These are phyloP conservation scores for Erigeron philadelphicus DNA, from an alignment of 140 eudicot genomes.

Conservation along the genomic window DNA sequence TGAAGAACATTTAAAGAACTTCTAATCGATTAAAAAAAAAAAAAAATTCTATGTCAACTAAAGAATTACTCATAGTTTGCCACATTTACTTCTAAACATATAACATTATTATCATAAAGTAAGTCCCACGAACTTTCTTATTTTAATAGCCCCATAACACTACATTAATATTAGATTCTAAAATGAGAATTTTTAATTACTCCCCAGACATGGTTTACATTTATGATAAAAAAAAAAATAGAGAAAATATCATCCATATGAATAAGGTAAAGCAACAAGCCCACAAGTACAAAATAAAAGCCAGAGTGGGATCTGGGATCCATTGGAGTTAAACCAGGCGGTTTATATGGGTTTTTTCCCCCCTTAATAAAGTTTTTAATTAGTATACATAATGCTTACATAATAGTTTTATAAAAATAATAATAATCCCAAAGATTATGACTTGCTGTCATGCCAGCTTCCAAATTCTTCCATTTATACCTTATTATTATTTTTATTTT, in stretches of 20 bases:
- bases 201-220: neutral
- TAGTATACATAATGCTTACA: conserved; percentile 2
- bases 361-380: neutral
- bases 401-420: conserved; percentile 3
- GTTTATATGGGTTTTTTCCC: conserved; percentile 35
- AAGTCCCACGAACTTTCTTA: too few relatives aligned
- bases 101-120: too few relatives aligned
- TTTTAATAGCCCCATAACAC: too few relatives aligned
- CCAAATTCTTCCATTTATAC: conserved; percentile 42
- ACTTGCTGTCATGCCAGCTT: conserved; percentile 51
- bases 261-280: too few relatives aligned
- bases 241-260: conserved; percentile 6
- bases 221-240: conserved; percentile 11
- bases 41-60: too few relatives aligned
- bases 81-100: too few relatives aligned
- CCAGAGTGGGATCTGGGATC: conserved; percentile 40
- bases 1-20: too few relatives aligned
- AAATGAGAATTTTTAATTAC: too few relatives aligned
- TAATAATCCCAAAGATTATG: conserved; percentile 18
- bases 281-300: too few relatives aligned
- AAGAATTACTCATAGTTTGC: too few relatives aligned
- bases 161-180: too few relatives aligned
- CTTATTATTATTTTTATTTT: conserved; percentile 17
- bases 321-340: conserved; percentile 40
- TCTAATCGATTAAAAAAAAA: too few relatives aligned